Base-by-base conservation (phyloP, 2,329 filamentous ascomycete species). In the Cercospora zeina region DNA sequence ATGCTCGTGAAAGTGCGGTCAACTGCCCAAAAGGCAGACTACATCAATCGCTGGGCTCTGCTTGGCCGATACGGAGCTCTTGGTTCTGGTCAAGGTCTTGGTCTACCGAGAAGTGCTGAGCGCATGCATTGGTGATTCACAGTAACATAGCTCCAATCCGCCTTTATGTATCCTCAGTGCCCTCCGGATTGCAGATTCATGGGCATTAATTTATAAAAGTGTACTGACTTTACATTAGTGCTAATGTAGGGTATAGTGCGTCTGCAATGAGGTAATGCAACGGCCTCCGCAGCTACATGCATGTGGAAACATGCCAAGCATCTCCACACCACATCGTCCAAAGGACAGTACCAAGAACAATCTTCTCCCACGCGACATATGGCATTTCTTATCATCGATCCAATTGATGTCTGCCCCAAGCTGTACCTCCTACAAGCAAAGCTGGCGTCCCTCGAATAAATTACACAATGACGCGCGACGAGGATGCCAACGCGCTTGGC, bases 391-490 rank as follows among this genome's bases (percentile, higher is more conserved):
- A 39, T 42, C 27, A 27, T 27, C n/a, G 19, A 4, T 11, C 7
- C 27, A 31, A 30, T 14, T 7, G 13, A 7, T 27, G 11, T 39
- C 9, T n/a, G n/a, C n/a, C n/a, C n/a, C n/a, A n/a, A n/a, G n/a
- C n/a, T n/a, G n/a, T n/a, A n/a, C n/a, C n/a, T n/a, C n/a, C n/a
- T n/a, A n/a, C n/a, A n/a, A n/a, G n/a, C n/a, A n/a, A n/a, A n/a
- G n/a, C n/a, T n/a, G n/a, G 14, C 54, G 31, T 42, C 34, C 8
- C 19, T n/a, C 55, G 19, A 53, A 39, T 34, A 58, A 16, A 19
- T 45, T 58, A 36, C 39, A 42, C 27, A 33, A 42, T 58, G 55
- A 58, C 55, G 55, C 55, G 37, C 55, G 55, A 58, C 55, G 19
- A 58, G 55, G 14, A 16, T 47, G 54, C 54, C 37, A 42, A 57